A percentile compares a stretch with the other conserved stretches of the same genome.
phyloP scores from a whole-genome alignment of 176 grass and related monocot genomes.

The Metroxylon sagu region DNA sequence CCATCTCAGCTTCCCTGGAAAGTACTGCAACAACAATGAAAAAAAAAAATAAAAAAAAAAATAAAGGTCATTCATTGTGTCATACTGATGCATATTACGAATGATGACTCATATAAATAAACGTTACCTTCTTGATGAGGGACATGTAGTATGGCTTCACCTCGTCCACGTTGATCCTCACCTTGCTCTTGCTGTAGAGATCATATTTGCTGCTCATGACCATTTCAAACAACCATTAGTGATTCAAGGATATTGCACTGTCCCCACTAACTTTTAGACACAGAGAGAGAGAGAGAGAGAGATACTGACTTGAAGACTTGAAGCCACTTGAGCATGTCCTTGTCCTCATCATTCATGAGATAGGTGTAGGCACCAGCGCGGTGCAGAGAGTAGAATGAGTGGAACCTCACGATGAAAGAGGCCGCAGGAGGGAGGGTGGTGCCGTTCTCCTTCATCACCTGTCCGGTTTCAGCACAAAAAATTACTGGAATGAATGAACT shows the following conservation, averaged over 20 bases:
- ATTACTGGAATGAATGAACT: not conserved
- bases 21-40: conserved; percentile 24
- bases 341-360: conserved; percentile 30
- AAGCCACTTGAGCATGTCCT: conserved; percentile 34
- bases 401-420: conserved; percentile 31
- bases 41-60: not conserved
- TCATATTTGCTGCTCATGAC: conserved; percentile 33
- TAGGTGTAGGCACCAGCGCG: conserved; percentile 21
- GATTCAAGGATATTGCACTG: no score
- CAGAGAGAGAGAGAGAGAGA: not conserved
- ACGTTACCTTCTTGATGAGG: conserved; percentile 31
- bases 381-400: conserved; percentile 34
- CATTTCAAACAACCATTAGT: conserved; percentile 4
- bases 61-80: not conserved
- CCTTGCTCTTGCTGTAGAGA: conserved; percentile 34
- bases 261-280: no score
- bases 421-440: conserved; percentile 20
- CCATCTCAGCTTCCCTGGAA: conserved; percentile 33
- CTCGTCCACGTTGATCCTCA: conserved; percentile 28
- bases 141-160: conserved; percentile 40
- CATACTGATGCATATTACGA: not conserved
- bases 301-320: conserved; percentile 25
- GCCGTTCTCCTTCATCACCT: conserved; percentile 35
- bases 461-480: not conserved
- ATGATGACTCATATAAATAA: not conserved